phyloP scores from a whole-genome alignment of 192 early-diverging fungal species.

The Coemansia sp. region DNA sequence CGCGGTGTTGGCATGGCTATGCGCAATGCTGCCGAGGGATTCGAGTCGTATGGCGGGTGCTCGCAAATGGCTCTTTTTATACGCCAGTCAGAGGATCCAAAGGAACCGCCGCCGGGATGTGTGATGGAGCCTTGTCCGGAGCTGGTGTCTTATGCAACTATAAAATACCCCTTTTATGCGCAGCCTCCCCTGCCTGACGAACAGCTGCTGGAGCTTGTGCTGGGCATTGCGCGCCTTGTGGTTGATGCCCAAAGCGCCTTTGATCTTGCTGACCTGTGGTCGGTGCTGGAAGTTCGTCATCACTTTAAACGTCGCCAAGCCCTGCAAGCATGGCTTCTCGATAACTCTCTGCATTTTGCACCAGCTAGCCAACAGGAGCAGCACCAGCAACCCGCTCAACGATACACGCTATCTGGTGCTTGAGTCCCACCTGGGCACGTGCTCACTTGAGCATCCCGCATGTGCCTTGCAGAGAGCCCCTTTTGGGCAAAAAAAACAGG shows the following conservation, averaged over 20 bases:
- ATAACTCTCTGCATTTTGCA: neutral
- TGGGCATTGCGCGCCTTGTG: conserved; percentile 10
- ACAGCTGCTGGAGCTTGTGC: conserved; percentile 39
- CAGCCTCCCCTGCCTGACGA: conserved; percentile 27
- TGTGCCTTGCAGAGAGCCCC: neutral
- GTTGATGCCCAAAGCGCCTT: conserved; percentile 11
- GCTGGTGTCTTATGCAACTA: conserved; percentile 33
- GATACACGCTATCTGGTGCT: neutral
- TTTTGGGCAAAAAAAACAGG: neutral
- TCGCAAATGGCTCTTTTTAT: conserved; percentile 77
- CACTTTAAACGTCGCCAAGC: conserved; percentile 47
- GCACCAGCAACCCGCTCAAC: neutral
- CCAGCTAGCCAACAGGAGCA: neutral
- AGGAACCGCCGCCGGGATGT: neutral
- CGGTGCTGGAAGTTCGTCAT: conserved; percentile 46
- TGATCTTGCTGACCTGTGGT: conserved; percentile 46
- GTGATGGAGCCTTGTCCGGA: conserved; percentile 5
- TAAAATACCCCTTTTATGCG: conserved; percentile 58
- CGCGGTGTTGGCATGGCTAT: conserved; percentile 44
- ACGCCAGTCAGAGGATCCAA: conserved; percentile 1
- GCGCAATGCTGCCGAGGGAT: conserved; percentile 21
- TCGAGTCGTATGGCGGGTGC: conserved; percentile 57
- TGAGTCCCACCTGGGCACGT: conserved; percentile 21
- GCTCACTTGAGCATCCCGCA: neutral
- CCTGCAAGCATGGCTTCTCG: conserved; percentile 41